These are phyloP conservation scores for Tothia fuscella DNA, from an alignment of 2,329 filamentous ascomycete species.

Conservation along the genomic window DNA sequence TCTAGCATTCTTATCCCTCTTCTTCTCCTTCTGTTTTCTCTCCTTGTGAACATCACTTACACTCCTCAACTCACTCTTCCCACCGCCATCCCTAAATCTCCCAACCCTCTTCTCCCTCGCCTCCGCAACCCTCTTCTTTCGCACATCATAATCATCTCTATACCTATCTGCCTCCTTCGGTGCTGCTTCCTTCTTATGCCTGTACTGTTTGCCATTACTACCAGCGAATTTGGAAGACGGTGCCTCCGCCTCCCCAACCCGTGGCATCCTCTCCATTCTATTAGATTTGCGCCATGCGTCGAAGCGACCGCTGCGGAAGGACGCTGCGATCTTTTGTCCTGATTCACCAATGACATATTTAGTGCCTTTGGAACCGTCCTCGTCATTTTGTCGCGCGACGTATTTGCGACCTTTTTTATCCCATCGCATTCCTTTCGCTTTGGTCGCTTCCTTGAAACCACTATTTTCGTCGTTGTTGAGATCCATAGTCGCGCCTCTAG, in stretches of 20 bases:
- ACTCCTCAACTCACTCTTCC: constrained; percentile 70
- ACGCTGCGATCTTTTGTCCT: constrained; percentile 90
- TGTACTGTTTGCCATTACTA: constrained; percentile 49
- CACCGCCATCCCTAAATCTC: constrained; percentile 58
- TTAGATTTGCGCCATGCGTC: constrained; percentile 85
- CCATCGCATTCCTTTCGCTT: constrained; percentile 72
- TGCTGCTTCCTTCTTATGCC: constrained; percentile 76
- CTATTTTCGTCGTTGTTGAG: constrained; percentile 80
- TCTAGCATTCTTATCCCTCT: constrained; percentile 77
- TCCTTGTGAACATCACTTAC: constrained; percentile 77
- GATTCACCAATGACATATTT: constrained; percentile 79
- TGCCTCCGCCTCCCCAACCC: constrained; percentile 70
- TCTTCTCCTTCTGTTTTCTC: constrained; percentile 63
- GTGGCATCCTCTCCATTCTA: constrained; percentile 64
- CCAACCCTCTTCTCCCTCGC: constrained; percentile 76
- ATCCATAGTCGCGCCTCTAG: constrained; percentile 84
- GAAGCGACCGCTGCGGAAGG: constrained; percentile 86
- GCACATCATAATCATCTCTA: constrained; percentile 77
- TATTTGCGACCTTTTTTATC: constrained; percentile 96
- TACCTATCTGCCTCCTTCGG: constrained; percentile 91
- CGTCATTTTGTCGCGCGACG: constrained; percentile 81
- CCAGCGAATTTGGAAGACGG: constrained; percentile 21
- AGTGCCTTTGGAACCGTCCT: constrained; percentile 66
- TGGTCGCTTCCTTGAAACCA: constrained; percentile 65
- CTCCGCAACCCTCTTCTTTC: constrained; percentile 80